Conservation (phyloP, 352 stramenopile genomes). For the Pythium rishiriense region DNA sequence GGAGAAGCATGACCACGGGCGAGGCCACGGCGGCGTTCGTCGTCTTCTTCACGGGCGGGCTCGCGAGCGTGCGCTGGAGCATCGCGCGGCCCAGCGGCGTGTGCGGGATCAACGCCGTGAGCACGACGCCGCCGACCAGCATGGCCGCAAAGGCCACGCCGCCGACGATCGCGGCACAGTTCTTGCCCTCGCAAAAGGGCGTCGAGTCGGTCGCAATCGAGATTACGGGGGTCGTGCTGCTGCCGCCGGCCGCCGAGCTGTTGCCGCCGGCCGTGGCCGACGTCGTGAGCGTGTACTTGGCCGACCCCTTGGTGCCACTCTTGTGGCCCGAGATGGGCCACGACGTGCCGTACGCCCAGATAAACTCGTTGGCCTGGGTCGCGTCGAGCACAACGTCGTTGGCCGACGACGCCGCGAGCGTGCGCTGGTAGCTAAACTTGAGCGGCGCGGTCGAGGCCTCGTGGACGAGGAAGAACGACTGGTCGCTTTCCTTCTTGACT, state of each 20-base stretch:
- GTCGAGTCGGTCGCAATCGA: constrained; percentile 10
- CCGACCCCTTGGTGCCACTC: constrained; percentile 49
- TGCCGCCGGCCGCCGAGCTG: constrained; percentile 1
- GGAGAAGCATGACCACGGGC: constrained; percentile 46
- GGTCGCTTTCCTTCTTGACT: constrained; percentile 44
- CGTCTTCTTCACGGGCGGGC: constrained; percentile 49
- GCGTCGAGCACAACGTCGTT: constrained; percentile 54
- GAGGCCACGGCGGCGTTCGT: constrained; percentile 47
- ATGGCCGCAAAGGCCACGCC: constrained; percentile 52
- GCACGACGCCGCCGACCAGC: constrained; percentile 50
- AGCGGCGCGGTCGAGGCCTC: constrained; percentile 40
- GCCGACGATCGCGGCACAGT: constrained; percentile 64
- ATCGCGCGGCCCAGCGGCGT: constrained; percentile 34
- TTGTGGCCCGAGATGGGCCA: constrained; percentile 61
- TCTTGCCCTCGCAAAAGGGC: constrained; percentile 55
- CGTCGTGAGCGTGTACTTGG: constrained; percentile 51
- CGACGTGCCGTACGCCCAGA: constrained; percentile 73
- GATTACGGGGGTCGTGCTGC: background rate
- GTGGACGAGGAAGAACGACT: constrained; percentile 43
- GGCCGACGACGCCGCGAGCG: constrained; percentile 42
- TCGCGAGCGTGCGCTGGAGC: constrained; percentile 49
- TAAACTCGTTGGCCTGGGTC: constrained; percentile 39
- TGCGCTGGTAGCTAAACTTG: constrained; percentile 75
- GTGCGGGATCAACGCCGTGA: constrained; percentile 41
- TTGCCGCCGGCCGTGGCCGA: constrained; percentile 12